Conservation (phyloP, 352 stramenopile species). For the Globisporangium irregulare region DNA sequence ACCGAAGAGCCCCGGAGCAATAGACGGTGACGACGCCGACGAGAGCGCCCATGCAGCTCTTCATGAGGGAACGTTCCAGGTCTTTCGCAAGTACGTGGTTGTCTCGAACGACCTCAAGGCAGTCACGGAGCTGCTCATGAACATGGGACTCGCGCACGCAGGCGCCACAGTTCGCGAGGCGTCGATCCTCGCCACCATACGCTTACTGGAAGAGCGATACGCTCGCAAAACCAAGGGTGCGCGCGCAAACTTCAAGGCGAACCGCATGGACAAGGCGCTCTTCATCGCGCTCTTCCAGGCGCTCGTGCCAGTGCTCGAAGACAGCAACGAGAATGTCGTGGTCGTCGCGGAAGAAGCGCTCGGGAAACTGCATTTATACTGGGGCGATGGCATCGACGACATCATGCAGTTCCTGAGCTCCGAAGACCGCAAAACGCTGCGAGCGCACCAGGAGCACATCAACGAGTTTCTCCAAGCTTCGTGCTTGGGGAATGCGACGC, state of each 20-base stretch:
- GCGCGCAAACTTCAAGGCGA: slow-evolving; percentile 9
- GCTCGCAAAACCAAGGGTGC: slow-evolving; percentile 15
- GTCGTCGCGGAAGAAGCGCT: slow-evolving; percentile 63
- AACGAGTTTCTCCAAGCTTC: slow-evolving; percentile 38
- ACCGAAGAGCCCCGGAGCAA: slow-evolving; percentile 9
- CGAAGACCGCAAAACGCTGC: slow-evolving; percentile 59
- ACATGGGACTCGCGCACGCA: slow-evolving; percentile 46
- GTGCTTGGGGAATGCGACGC: not conserved
- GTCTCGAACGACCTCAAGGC: slow-evolving; percentile 59
- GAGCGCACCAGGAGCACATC: slow-evolving; percentile 46
- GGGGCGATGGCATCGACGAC: slow-evolving; percentile 37
- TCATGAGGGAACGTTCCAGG: slow-evolving; percentile 53
- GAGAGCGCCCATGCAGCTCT: slow-evolving; percentile 16
- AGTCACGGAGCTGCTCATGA: slow-evolving; percentile 58
- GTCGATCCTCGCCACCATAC: slow-evolving; percentile 41
- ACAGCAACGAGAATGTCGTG: slow-evolving; percentile 52
- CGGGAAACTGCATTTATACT: slow-evolving; percentile 62
- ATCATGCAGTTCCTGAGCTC: slow-evolving; percentile 55
- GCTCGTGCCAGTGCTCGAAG: slow-evolving; percentile 56
- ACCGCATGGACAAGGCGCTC: slow-evolving; percentile 43
- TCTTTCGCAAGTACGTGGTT: slow-evolving; percentile 64
- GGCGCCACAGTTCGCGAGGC: slow-evolving; percentile 44
- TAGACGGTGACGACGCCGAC: slow-evolving; percentile 3
- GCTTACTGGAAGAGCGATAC: slow-evolving; percentile 58
- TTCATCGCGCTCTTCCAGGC: slow-evolving; percentile 58